Percentiles rank a stretch among this genome's conserved stretches.
Conservation (phyloP, 2,329 filamentous ascomycete genomes). For the Curvularia spicifera region DNA sequence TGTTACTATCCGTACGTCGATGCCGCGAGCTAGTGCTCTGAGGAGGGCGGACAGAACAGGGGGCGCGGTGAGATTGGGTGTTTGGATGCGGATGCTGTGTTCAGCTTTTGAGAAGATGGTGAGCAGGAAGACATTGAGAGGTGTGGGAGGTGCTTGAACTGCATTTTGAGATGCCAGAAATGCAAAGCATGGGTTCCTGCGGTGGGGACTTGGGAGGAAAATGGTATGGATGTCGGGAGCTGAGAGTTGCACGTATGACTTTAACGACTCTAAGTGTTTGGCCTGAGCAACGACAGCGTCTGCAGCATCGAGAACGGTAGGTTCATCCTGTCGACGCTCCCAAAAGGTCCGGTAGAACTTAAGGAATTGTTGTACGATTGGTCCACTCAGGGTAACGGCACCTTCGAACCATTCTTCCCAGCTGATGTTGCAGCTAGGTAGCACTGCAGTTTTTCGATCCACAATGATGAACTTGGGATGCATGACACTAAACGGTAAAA, state of each 20-base stretch:
- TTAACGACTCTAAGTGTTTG: constrained; percentile 7
- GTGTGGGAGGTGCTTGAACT: constrained; percentile 69
- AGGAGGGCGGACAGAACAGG: constrained; percentile 68
- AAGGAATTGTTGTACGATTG: constrained; percentile 66
- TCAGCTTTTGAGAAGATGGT: constrained; percentile 66
- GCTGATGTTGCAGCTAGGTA: constrained; percentile 84
- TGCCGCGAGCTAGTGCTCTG: constrained; percentile 67
- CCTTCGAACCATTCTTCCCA: constrained; percentile 91
- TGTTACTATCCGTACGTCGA: constrained; percentile 72
- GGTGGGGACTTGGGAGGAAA: constrained; percentile 76
- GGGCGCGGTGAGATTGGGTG: constrained; percentile 76
- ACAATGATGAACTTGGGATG: constrained; percentile 83
- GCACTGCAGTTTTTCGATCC: constrained; percentile 68
- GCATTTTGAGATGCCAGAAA: constrained; percentile 41
- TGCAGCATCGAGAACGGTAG: constrained; percentile 3
- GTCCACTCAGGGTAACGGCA: constrained; percentile 70
- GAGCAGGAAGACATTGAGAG: constrained; percentile 70
- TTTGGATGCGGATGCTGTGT: constrained; percentile 70
- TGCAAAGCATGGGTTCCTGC: constrained; percentile 69
- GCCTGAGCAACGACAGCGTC: background rate
- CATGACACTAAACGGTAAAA: constrained; percentile 83
- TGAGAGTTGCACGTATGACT: constrained; percentile 10
- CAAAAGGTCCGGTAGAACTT: constrained; percentile 74
- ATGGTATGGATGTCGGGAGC: constrained; percentile 58
- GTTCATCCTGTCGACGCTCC: constrained; percentile 51